Conservation (phyloP, 164 flowering plant species). For the Tetracentron sinense region DNA sequence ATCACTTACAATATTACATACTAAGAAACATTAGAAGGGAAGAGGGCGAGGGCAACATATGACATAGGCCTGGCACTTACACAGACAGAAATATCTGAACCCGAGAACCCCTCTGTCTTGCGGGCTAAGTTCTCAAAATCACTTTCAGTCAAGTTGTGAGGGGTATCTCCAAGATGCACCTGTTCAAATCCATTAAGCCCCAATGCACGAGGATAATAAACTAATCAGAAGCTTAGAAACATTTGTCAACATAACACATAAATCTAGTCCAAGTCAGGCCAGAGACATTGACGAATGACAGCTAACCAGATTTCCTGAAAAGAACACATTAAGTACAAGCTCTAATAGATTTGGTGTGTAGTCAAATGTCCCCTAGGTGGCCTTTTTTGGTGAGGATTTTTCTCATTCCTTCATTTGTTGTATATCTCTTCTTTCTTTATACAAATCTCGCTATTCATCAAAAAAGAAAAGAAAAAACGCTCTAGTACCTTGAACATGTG, state of each 20-base stretch:
- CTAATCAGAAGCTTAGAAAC: too few species aligned
- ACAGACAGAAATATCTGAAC: conserved; percentile 95
- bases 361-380: too few species aligned
- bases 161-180: conserved; percentile 99
- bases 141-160: conserved; percentile 83
- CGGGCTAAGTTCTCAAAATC: conserved; percentile 82
- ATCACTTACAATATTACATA: neutral
- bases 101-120: conserved; percentile 89
- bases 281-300: neutral
- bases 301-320: neutral
- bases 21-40: neutral
- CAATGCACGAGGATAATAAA: neutral
- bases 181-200: conserved; percentile 21
- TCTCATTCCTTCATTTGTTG: too few species aligned
- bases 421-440: too few species aligned
- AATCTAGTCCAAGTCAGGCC: neutral
- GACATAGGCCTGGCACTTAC: conserved; percentile 44
- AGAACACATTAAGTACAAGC: too few species aligned
- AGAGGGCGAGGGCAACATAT: neutral
- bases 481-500: conserved; percentile 90
- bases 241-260: neutral
- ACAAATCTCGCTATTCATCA: too few species aligned
- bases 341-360: too few species aligned
- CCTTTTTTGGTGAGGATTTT: too few species aligned
- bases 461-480: too few species aligned